Conservation (phyloP, 805 yeast genomes). For the Ogataea zsoltii region DNA sequence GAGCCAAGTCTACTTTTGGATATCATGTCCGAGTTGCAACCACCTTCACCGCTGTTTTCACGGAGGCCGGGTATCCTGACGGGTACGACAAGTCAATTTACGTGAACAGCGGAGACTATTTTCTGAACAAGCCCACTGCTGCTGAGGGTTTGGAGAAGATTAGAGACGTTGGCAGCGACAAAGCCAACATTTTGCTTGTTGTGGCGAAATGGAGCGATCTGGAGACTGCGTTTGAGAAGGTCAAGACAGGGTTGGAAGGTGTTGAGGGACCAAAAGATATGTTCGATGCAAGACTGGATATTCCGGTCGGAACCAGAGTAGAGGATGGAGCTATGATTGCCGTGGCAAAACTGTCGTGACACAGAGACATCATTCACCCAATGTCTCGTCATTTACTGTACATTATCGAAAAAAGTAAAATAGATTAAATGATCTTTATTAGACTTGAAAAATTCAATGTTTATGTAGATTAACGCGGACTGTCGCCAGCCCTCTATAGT, state of each 20-base stretch:
- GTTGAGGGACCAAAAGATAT: conserved; percentile 57
- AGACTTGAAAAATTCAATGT: too few species aligned
- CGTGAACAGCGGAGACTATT: conserved; percentile 68
- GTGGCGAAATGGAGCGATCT: conserved; percentile 66
- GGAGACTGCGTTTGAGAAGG: conserved; percentile 51
- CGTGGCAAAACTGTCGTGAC: conserved; percentile 38
- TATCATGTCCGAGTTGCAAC: conserved; percentile 71
- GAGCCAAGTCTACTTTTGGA: conserved; percentile 65
- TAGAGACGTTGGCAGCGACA: conserved; percentile 1
- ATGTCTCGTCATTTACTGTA: neutral
- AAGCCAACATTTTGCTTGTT: conserved; percentile 46
- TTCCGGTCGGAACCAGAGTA: conserved; percentile 58
- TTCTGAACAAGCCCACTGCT: conserved; percentile 33
- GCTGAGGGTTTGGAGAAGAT: conserved; percentile 3
- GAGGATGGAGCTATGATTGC: conserved; percentile 74
- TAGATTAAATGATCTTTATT: too few species aligned
- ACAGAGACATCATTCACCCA: too few species aligned
- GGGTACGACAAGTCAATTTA: conserved; percentile 73
- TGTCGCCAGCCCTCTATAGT: neutral
- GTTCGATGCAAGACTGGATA: conserved; percentile 59
- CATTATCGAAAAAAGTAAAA: too few species aligned
- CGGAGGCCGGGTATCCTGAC: conserved; percentile 61
- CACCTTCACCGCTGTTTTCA: conserved; percentile 62
- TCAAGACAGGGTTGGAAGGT: conserved; percentile 50
- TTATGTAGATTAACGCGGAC: neutral